Conservation (phyloP, 148 eudicot genomes). For the Oxyria digyna region DNA sequence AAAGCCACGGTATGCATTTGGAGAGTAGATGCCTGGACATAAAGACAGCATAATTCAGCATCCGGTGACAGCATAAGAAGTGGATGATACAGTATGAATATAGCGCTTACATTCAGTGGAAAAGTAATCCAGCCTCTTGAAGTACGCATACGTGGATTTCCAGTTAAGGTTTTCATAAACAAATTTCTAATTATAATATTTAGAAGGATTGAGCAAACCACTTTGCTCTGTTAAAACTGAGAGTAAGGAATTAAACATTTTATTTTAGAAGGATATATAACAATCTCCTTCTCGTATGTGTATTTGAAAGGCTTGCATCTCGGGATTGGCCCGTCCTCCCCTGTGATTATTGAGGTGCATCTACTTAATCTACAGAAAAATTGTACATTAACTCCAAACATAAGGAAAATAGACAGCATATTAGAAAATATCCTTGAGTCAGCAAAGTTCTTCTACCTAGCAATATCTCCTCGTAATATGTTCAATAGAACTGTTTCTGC, state of each 20-base stretch:
- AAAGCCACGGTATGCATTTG: constrained; percentile 99
- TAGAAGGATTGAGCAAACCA: not conserved
- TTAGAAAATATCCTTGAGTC: not conserved
- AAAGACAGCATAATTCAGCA: not conserved
- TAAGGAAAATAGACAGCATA: not conserved
- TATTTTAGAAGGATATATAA: constrained; percentile 69
- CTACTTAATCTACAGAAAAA: constrained; percentile 62
- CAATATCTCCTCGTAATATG: constrained; percentile 96
- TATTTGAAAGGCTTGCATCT: constrained; percentile 99
- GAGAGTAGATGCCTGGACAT: constrained; percentile 87
- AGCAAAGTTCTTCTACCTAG: constrained; percentile 46
- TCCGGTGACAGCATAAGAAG: not conserved
- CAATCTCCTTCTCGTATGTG: constrained; percentile 98
- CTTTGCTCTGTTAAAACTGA: not conserved
- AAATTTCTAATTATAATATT: not conserved
- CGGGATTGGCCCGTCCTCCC: constrained; percentile 99
- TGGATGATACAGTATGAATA: not conserved
- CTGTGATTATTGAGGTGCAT: constrained; percentile 89
- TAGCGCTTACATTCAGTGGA: constrained; percentile 86
- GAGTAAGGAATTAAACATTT: not conserved
- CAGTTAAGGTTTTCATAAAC: constrained; percentile 38
- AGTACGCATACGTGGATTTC: constrained; percentile 84
- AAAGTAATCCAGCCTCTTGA: constrained; percentile 93
- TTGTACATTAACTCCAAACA: constrained; percentile 10
- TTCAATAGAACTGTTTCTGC: constrained; percentile 92